A percentile compares a stretch with the other conserved stretches of the same genome.
Conservation (phyloP, 345 rosid species). For the Gynandropsis gynandra region DNA sequence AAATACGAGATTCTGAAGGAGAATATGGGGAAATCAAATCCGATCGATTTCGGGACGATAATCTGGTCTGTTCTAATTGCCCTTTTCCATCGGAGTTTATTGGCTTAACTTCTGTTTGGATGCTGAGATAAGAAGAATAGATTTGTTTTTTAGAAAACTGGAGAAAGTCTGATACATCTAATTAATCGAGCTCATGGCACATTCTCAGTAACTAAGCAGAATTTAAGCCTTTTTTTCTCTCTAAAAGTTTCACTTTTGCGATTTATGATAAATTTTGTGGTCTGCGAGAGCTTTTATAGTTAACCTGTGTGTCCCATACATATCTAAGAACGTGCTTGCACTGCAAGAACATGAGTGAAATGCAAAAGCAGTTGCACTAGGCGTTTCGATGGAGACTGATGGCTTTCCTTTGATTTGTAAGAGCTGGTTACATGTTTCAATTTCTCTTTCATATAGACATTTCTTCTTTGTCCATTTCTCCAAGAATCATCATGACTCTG, state of each 20-base stretch:
- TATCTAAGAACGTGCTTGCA: conserved; percentile 46
- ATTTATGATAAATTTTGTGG: conserved; percentile 29
- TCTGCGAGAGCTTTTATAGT: conserved; percentile 39
- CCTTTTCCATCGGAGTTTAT: conserved; percentile 7
- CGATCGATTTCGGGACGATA: conserved; percentile 23
- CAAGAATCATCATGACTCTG: background rate
- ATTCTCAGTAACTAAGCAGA: conserved; percentile 29
- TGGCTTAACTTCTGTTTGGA: conserved; percentile 17
- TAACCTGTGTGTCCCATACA: conserved; percentile 35
- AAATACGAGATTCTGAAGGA: conserved; percentile 10
- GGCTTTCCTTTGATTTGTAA: conserved; percentile 58
- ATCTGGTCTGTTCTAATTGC: conserved; percentile 55
- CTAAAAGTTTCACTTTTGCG: background rate
- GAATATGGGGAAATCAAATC: conserved; percentile 17
- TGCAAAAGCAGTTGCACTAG: conserved; percentile 34
- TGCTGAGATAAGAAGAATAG: conserved; percentile 16
- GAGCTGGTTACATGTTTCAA: conserved; percentile 38
- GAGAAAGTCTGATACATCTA: background rate
- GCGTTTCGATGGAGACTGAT: conserved; percentile 52
- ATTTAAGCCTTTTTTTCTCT: background rate
- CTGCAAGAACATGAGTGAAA: conserved; percentile 30
- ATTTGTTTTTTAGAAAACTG: background rate
- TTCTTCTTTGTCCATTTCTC: conserved; percentile 3
- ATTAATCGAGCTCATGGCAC: background rate
- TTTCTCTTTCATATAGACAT: background rate